Evolutionary conservation across 1,284 basidiomycete species (phyloP).

Genomic region (Moesziomyces sp.): DNA sequence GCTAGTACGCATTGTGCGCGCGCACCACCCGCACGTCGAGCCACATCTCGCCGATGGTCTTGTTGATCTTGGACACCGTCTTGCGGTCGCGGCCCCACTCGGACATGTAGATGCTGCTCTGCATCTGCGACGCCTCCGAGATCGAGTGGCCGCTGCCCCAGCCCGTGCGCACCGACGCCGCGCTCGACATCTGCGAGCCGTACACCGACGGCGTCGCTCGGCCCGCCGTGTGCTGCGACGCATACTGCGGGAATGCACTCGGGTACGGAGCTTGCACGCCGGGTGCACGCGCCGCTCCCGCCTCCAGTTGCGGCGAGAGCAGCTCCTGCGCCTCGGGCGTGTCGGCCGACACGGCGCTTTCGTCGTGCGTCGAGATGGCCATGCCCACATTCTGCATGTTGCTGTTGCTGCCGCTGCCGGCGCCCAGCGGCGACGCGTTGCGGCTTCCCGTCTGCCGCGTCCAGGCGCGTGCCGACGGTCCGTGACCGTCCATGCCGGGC

Average conservation of each 20-base stretch:
- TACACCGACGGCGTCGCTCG: slow-evolving; percentile 20
- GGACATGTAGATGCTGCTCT: slow-evolving; percentile 48
- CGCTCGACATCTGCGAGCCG: slow-evolving; percentile 25
- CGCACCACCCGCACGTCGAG: slow-evolving; percentile 48
- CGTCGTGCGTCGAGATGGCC: slow-evolving; percentile 36
- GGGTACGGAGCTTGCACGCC: slow-evolving; percentile 9
- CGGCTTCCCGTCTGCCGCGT: slow-evolving; percentile 21
- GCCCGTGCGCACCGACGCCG: slow-evolving; percentile 26
- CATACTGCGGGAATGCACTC: slow-evolving; percentile 15
- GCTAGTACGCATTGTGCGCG: slow-evolving; percentile 19
- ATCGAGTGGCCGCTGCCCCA: slow-evolving; percentile 34
- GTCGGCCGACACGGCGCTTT: slow-evolving; percentile 29
- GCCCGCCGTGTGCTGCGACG: not conserved
- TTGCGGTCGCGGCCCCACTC: slow-evolving; percentile 49
- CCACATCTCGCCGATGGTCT: slow-evolving; percentile 57
- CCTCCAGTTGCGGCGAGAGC: slow-evolving; percentile 11
- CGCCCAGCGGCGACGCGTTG: slow-evolving; percentile 24
- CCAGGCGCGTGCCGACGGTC: slow-evolving; percentile 6
- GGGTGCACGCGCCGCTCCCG: slow-evolving; percentile 3
- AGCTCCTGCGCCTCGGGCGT: slow-evolving; percentile 13
- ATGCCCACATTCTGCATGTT: slow-evolving; percentile 23
- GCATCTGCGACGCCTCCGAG: slow-evolving; percentile 38
- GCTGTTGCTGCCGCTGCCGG: slow-evolving; percentile 8
- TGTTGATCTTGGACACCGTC: slow-evolving; percentile 54
- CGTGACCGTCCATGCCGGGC: slow-evolving; percentile 14